phyloP scores from a whole-genome alignment of 2,329 filamentous ascomycete species.

The Penicillium verrucosum region DNA sequence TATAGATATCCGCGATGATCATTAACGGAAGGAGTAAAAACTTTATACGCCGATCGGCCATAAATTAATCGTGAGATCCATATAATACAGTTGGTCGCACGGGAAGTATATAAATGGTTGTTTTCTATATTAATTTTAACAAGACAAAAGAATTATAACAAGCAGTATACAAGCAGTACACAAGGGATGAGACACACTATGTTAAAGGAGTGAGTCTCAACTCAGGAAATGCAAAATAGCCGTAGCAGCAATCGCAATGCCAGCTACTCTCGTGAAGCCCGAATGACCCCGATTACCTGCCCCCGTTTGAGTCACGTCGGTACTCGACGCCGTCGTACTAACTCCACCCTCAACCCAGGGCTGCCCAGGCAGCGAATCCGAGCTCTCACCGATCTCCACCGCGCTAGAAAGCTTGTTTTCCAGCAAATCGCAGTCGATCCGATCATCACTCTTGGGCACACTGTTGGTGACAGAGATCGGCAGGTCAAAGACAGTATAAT shows the following conservation, averaged over 20 bases:
- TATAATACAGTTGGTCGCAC: neutral
- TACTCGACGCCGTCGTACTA: slow-evolving; percentile 3
- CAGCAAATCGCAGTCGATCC: slow-evolving; percentile 24
- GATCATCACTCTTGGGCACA: slow-evolving; percentile 42
- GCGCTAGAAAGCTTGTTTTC: slow-evolving; percentile 25
- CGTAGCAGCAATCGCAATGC: neutral
- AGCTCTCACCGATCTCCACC: slow-evolving; percentile 17
- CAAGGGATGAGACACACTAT: neutral
- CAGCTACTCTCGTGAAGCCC: neutral
- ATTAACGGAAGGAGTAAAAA: neutral
- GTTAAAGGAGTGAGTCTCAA: neutral
- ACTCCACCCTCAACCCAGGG: slow-evolving; percentile 20
- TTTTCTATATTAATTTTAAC: neutral
- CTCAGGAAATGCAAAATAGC: neutral
- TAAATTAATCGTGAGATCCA: neutral
- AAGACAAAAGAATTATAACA: neutral
- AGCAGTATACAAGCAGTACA: slow-evolving; percentile 1
- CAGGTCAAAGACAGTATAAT: slow-evolving; percentile 69
- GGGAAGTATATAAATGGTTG: neutral
- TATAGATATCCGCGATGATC: neutral
- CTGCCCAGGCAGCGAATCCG: slow-evolving; percentile 22
- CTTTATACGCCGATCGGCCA: neutral
- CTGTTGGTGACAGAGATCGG: slow-evolving; percentile 66
- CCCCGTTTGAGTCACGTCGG: slow-evolving; percentile 2
- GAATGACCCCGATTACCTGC: neutral